phyloP scores from a whole-genome alignment of 2,329 filamentous ascomycete species.

The Colletotrichum caudatum region DNA sequence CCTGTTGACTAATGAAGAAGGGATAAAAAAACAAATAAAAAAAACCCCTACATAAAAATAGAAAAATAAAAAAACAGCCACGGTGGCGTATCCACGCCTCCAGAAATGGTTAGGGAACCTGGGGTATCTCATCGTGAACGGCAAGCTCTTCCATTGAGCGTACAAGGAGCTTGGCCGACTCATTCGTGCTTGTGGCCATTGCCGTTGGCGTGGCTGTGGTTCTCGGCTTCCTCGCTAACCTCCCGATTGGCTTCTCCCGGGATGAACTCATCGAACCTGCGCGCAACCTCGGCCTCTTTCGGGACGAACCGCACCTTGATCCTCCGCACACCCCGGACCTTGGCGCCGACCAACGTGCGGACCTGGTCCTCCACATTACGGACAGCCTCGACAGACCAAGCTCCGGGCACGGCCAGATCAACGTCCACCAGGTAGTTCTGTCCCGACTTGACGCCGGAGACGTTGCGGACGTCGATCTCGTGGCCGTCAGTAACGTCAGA shows the following conservation, averaged over 20 bases:
- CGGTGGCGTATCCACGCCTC: slow-evolving; percentile 22
- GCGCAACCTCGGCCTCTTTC: slow-evolving; percentile 67
- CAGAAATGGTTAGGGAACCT: slow-evolving; percentile 32
- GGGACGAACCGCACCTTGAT: slow-evolving; percentile 87
- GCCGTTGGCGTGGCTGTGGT: slow-evolving; percentile 55
- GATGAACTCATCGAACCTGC: slow-evolving; percentile 82
- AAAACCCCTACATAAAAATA: background rate
- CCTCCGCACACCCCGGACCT: slow-evolving; percentile 85
- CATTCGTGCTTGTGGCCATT: slow-evolving; percentile 48
- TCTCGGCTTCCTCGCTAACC: slow-evolving; percentile 65
- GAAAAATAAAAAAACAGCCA: slow-evolving; percentile 20
- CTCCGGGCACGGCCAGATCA: slow-evolving; percentile 82
- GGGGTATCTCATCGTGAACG: slow-evolving; percentile 41
- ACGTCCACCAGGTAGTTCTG: slow-evolving; percentile 96
- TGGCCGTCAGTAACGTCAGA: slow-evolving; percentile 64
- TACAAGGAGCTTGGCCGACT: slow-evolving; percentile 16
- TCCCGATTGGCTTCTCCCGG: slow-evolving; percentile 73
- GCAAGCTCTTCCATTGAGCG: slow-evolving; percentile 32
- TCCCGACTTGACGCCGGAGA: slow-evolving; percentile 93
- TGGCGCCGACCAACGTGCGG: slow-evolving; percentile 77
- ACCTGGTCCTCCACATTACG: slow-evolving; percentile 79
- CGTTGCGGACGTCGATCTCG: slow-evolving; percentile 77
- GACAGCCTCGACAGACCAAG: slow-evolving; percentile 80
- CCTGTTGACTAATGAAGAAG: background rate
- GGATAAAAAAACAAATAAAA: background rate